A percentile compares a stretch with the other conserved stretches of the same genome.
These are phyloP conservation scores for Pseudogymnoascus sp. DNA, from an alignment of 2,329 filamentous ascomycete species.

Conservation along the genomic window DNA sequence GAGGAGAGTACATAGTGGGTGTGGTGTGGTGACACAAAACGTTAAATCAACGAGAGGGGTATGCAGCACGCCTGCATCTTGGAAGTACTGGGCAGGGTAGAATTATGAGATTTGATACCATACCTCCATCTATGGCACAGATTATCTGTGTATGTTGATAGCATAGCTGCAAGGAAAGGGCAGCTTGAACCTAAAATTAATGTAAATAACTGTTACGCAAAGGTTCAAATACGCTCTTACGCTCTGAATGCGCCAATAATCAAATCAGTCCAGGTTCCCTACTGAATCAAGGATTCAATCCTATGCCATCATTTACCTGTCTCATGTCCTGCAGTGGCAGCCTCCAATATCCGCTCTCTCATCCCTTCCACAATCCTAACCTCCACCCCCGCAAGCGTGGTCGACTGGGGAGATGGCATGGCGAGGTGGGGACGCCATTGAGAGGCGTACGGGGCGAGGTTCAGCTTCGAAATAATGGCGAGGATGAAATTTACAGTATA, in stretches of 20 bases:
- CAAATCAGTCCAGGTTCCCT: neutral
- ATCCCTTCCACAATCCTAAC: slow-evolving; percentile 67
- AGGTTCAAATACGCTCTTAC: neutral
- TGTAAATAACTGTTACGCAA: neutral
- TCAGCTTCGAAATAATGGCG: neutral
- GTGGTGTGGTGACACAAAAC: neutral
- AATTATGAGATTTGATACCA: neutral
- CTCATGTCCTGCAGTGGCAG: slow-evolving; percentile 76
- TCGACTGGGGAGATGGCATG: neutral
- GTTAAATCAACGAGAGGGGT: neutral
- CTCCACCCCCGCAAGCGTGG: slow-evolving; percentile 42
- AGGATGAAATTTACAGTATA: neutral
- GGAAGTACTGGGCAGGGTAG: neutral
- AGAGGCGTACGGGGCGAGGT: neutral
- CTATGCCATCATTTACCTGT: neutral
- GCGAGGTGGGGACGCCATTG: neutral
- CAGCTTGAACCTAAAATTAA: neutral
- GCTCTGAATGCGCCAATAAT: neutral
- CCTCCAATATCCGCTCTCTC: slow-evolving; percentile 69
- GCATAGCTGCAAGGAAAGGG: neutral
- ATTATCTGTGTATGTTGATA: neutral
- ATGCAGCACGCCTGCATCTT: neutral
- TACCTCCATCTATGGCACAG: neutral
- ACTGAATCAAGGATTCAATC: neutral
- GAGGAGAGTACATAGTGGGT: neutral